phyloP scores from a whole-genome alignment of 257 asterid genomes.

The Echites panduratus region DNA sequence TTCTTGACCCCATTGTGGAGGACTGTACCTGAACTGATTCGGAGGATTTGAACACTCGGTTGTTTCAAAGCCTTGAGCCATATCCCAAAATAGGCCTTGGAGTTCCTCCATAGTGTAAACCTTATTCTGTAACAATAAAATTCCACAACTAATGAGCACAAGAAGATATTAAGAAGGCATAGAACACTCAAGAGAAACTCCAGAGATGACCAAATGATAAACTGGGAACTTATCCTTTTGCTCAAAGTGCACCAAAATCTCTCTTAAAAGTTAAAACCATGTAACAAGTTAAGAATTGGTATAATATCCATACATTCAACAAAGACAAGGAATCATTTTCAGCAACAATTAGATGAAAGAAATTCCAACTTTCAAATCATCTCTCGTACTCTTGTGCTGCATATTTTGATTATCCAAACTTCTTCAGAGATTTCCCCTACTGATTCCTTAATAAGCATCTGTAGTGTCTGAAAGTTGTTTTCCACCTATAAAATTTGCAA shows the following conservation, averaged over 20 bases:
- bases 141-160: not conserved
- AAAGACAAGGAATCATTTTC: too few species aligned
- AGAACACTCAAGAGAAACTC: not conserved
- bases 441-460: too few species aligned
- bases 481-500: not conserved
- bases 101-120: constrained; percentile 52
- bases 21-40: constrained; percentile 17
- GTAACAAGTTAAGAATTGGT: too few species aligned
- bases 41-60: constrained; percentile 23
- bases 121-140: constrained; percentile 39
- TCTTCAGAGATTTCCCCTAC: too few species aligned
- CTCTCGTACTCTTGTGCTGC: too few species aligned
- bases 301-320: too few species aligned
- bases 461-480: too few species aligned
- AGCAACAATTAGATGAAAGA: too few species aligned
- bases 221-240: not conserved
- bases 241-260: not conserved
- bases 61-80: constrained; percentile 53
- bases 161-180: not conserved
- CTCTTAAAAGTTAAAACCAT: too few species aligned
- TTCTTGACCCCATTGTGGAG: constrained; percentile 26
- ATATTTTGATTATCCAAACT: too few species aligned
- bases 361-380: too few species aligned
- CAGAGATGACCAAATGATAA: not conserved
- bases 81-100: constrained; percentile 67